Conservation (phyloP, 2,329 filamentous ascomycete genomes). For the Aureobasidium sp. region DNA sequence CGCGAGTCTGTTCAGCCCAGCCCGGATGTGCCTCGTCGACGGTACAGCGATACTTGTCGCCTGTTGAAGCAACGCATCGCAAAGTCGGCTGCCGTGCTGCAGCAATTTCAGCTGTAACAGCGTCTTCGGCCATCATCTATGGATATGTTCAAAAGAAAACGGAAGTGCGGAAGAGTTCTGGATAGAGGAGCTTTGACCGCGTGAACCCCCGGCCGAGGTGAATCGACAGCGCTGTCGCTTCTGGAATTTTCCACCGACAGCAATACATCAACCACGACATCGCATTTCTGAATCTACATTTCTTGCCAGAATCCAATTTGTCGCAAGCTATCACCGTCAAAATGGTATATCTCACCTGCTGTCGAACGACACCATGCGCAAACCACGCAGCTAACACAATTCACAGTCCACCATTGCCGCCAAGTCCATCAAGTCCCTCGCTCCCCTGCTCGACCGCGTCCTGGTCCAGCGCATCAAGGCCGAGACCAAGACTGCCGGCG, state of each 20-base stretch:
- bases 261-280: not conserved
- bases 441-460: constrained; percentile 93
- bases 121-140: not conserved
- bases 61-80: constrained; percentile 23
- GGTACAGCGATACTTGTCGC: constrained; percentile 17
- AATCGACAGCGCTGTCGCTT: constrained; percentile 1
- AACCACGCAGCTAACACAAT: not conserved
- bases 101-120: not conserved
- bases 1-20: constrained; percentile 1
- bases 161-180: not conserved
- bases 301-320: not conserved
- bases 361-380: not conserved
- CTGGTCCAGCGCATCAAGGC: constrained; percentile 97
- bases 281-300: not conserved
- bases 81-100: not conserved
- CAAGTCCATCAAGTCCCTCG: constrained; percentile 91
- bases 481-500: constrained; percentile 89
- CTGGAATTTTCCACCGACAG: constrained; percentile 10
- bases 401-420: constrained; percentile 49
- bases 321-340: constrained; percentile 13
- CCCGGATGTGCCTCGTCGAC: constrained; percentile 11
- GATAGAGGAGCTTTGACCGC: constrained; percentile 3
- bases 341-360: constrained; percentile 21
- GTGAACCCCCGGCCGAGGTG: not conserved
- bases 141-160: not conserved